Evolutionary conservation across 331 rosid species (phyloP), one percentile per base, ranked within the genome.

Genomic region (Telfairia occidentalis): DNA sequence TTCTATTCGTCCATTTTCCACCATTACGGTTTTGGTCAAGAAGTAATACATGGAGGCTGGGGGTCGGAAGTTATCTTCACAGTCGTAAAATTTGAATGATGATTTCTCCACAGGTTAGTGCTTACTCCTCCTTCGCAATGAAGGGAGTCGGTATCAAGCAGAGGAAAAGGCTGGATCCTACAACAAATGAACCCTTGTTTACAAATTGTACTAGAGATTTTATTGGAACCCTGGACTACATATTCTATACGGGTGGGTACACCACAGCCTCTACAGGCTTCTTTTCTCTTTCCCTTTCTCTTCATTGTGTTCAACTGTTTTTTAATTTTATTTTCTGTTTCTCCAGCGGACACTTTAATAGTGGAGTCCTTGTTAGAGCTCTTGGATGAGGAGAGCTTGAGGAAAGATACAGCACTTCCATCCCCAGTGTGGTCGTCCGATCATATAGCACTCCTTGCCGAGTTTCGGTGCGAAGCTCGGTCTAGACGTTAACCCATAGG

Each of bases 351-450:
- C 90, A 89, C 99, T 38, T 83, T 95, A 83, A 87, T 92, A 7
- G 99, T 95, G 81, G 99, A 95, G 75, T 89, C 99, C 59, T 86
- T 95, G 69, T 78, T 95, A 86, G 99, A 95, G 89, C 89, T 95
- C 82, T 79, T 95, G 96, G 99, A 95, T 4, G 99, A 95, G 90
- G 97, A 92, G 83, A 86, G 94, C 83, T 87, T 95, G 88, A 89
- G 97, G 89, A 95, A 92, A 82, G 97, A 92, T 80, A 95, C 97
- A 1, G 99, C 99, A 0, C 97, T 95, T 83, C 99, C 99, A 83
- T 95, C 99, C 57, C 99, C 97, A 60, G 96, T 86, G 79, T 92
- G 99, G 99, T 95, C 99, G 82, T 95, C 99, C 1, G 96, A 95
- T 90, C 99, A 95, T 77, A 89, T 90, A 75, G 99, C 97, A 64